Evolutionary conservation across 352 stramenopile species (phyloP), one percentile per base, ranked within the genome.

Genomic region (Blastocystis sp.): DNA sequence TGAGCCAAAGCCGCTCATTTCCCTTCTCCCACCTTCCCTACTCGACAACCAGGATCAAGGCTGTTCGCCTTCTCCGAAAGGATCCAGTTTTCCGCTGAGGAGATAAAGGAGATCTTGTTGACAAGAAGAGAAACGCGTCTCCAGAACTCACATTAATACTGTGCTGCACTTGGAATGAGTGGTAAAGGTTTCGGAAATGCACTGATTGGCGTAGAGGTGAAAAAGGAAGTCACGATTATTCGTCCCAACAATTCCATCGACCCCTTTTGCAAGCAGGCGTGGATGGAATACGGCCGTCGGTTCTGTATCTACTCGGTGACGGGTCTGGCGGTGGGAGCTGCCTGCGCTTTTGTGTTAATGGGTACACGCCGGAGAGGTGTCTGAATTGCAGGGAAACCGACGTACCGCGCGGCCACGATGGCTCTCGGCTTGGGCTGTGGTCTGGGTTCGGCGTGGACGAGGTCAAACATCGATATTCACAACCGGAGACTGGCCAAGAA

Each of bases 1-100:
- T 84, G 71, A 79, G 69, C 69, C 54, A 79, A 79, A 79, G 16
- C 44, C 69, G 69, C 69, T 42, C 40, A 29, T 36, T 29, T 36
- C 11, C 54, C 32, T 32, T 4, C 4, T n/a, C n/a, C n/a, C n/a
- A n/a, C n/a, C n/a, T n/a, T n/a, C n/a, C n/a, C n/a, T n/a, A n/a
- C n/a, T n/a, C n/a, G n/a, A n/a, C n/a, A n/a, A n/a, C n/a, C n/a
- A n/a, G n/a, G n/a, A n/a, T n/a, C n/a, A n/a, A n/a, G n/a, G n/a
- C n/a, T n/a, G n/a, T n/a, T n/a, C n/a, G n/a, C n/a, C n/a, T n/a
- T n/a, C n/a, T n/a, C n/a, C n/a, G n/a, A n/a, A n/a, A n/a, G n/a
- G n/a, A n/a, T n/a, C n/a, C n/a, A n/a, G n/a, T n/a, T n/a, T n/a
- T n/a, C n/a, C n/a, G n/a, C n/a, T n/a, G n/a, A n/a, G n/a, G n/a